phyloP scores from a whole-genome alignment of 139 green algal genomes.

The Pseudopediastrum boryanum region DNA sequence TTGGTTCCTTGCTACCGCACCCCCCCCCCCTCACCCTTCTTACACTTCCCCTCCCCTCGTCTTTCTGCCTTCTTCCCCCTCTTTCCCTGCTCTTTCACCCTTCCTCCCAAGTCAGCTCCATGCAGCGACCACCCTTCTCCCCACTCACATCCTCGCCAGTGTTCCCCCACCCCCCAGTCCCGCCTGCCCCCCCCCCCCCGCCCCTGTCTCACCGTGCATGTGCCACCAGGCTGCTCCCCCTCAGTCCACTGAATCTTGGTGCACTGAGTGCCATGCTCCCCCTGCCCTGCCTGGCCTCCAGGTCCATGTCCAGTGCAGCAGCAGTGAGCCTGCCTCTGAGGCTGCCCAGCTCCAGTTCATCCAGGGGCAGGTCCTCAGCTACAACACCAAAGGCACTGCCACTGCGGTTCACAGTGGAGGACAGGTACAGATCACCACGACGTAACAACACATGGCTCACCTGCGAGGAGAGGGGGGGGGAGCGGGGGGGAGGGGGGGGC shows the following conservation, averaged over 20 bases:
- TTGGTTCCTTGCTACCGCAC: too few species aligned
- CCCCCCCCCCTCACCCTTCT: too few species aligned
- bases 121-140: too few species aligned
- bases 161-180: too few species aligned
- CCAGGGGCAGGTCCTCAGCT: constrained; percentile 67
- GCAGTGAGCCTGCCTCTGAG: constrained; percentile 78
- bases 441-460: constrained; percentile 50
- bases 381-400: constrained; percentile 28
- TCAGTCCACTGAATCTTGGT: constrained; percentile 75
- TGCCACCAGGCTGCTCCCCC: constrained; percentile 19
- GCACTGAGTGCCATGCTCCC: constrained; percentile 55
- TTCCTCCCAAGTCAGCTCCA: too few species aligned
- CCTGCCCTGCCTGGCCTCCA: constrained; percentile 52
- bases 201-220: neutral
- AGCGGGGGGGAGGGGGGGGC: too few species aligned
- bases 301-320: constrained; percentile 70
- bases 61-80: too few species aligned
- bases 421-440: constrained; percentile 37
- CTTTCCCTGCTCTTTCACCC: too few species aligned
- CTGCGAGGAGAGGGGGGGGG: too few species aligned
- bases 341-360: constrained; percentile 89
- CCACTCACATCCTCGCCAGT: too few species aligned
- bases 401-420: constrained; percentile 21
- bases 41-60: too few species aligned
- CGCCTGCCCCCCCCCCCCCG: neutral